Conservation (phyloP, 2,329 filamentous ascomycete genomes). For the Colletotrichum sidae region DNA sequence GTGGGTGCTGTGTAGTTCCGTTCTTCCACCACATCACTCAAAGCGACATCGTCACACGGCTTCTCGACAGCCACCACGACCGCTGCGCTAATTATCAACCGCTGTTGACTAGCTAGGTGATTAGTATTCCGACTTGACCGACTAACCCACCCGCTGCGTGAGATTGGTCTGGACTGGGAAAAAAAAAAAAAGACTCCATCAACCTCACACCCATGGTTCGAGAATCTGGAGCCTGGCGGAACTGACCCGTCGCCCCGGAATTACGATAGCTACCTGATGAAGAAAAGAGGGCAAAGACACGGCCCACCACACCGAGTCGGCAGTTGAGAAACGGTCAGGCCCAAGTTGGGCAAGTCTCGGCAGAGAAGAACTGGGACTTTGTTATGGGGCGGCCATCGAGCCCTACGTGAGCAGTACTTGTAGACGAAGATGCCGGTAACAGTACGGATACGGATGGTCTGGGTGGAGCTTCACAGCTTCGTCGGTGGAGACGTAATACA, state of each 20-base stretch:
- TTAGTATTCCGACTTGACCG: no score
- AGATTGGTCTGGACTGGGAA: no score
- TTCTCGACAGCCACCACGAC: no score
- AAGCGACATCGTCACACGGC: no score
- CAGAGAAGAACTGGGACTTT: neutral
- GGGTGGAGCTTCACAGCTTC: conserved; percentile 19
- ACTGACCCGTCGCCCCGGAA: conserved; percentile 15
- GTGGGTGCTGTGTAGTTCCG: no score
- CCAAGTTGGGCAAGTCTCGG: neutral
- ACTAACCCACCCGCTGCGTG: no score
- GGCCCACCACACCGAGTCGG: conserved; percentile 12
- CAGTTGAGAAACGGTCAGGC: conserved; percentile 11
- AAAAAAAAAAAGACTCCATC: no score
- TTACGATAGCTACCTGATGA: neutral
- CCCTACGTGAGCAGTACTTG: neutral
- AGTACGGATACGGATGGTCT: neutral
- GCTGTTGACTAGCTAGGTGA: no score
- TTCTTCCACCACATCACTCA: no score
- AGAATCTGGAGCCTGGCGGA: neutral
- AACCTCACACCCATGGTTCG: no score
- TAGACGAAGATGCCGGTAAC: conserved; percentile 1
- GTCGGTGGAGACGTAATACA: neutral
- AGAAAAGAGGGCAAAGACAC: neutral
- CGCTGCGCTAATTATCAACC: no score
- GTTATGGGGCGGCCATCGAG: neutral